A percentile compares a stretch with the other conserved stretches of the same genome.
Evolutionary conservation across 1,284 basidiomycete species (phyloP).

Genomic region (Trichosporon faecale): DNA sequence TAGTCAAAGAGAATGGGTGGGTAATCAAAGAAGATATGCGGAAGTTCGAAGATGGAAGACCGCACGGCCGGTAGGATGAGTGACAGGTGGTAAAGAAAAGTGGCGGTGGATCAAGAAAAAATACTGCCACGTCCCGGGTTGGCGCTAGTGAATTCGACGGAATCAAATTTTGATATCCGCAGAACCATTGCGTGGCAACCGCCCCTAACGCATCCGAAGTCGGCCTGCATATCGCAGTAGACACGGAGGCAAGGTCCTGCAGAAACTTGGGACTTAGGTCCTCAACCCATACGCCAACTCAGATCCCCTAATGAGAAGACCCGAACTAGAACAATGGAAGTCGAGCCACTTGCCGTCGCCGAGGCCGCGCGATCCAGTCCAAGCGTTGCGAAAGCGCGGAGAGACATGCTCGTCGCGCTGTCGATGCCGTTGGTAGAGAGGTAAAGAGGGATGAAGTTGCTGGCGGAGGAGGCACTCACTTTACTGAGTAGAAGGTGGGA

Average conservation of each 20-base stretch:
- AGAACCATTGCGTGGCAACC: background rate
- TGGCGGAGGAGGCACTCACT: background rate
- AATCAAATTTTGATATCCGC: background rate
- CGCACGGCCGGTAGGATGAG: no score
- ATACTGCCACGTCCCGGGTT: background rate
- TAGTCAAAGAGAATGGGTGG: background rate
- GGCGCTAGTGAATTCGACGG: background rate
- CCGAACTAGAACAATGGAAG: background rate
- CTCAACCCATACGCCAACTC: no score
- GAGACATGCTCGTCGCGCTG: background rate
- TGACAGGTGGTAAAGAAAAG: background rate
- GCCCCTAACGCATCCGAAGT: background rate
- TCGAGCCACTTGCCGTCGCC: background rate
- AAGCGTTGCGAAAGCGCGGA: background rate
- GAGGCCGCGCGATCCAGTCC: background rate
- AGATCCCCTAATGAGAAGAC: background rate
- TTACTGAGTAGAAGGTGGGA: slow-evolving; percentile 9
- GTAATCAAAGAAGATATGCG: no score
- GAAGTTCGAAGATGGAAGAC: no score
- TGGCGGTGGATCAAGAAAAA: background rate
- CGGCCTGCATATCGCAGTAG: no score
- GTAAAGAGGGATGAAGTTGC: background rate
- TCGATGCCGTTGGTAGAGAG: background rate
- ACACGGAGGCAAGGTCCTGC: no score
- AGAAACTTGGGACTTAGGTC: no score